Evolutionary conservation across 2,329 filamentous ascomycete species (phyloP).

Genomic region (Paraphoma sp.): DNA sequence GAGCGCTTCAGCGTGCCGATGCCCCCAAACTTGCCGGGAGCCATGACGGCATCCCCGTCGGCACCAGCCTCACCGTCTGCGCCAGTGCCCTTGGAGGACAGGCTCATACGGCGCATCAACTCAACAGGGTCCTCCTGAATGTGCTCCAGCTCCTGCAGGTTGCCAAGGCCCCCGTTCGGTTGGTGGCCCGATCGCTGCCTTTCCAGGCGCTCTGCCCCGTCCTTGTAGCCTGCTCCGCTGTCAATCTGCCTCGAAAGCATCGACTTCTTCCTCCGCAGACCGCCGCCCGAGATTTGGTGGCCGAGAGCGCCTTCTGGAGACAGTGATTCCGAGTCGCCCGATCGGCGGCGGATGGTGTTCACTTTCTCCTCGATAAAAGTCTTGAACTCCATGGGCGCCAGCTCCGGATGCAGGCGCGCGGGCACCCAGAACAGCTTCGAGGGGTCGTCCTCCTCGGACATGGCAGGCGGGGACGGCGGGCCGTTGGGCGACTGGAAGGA

Average conservation of each 20-base stretch:
- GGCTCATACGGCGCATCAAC: conserved; percentile 73
- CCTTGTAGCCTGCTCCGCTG: conserved; percentile 75
- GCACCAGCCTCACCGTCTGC: conserved; percentile 45
- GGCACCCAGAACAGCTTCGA: conserved; percentile 95
- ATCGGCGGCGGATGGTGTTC: conserved; percentile 84
- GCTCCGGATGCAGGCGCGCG: conserved; percentile 88
- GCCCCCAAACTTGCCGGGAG: conserved; percentile 76
- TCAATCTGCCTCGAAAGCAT: conserved; percentile 95
- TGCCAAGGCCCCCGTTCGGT: conserved; percentile 59
- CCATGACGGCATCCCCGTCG: conserved; percentile 75
- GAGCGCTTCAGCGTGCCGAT: conserved; percentile 84
- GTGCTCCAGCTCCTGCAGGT: conserved; percentile 74
- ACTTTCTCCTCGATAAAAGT: conserved; percentile 94
- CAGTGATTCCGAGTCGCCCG: conserved; percentile 69
- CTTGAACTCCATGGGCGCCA: conserved; percentile 96
- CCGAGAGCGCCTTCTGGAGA: conserved; percentile 63
- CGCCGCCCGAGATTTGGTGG: conserved; percentile 61
- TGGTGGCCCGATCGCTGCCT: conserved; percentile 69
- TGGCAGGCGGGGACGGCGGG: conserved; percentile 70
- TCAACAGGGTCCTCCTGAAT: conserved; percentile 81
- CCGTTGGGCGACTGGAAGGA: conserved; percentile 69
- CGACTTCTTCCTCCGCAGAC: conserved; percentile 86
- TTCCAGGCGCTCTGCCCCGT: conserved; percentile 82
- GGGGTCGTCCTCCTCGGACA: conserved; percentile 82
- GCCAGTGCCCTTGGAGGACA: conserved; percentile 50